phyloP scores from a whole-genome alignment of 768 basidiomycete genomes.

The Mycena latifolia region DNA sequence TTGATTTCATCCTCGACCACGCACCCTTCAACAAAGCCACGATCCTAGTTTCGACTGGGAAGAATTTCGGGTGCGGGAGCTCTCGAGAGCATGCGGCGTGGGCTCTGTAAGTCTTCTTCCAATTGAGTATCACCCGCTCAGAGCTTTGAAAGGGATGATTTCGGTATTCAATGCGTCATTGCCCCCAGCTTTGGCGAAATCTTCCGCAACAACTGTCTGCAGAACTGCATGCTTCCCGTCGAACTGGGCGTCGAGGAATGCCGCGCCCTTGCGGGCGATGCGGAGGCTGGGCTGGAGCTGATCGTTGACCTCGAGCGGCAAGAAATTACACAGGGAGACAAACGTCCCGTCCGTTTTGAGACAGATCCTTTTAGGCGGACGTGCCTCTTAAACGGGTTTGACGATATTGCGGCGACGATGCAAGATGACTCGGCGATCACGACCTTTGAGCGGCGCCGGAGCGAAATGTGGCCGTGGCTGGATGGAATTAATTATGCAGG shows the following conservation, averaged over 20 bases:
- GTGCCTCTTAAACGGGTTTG: constrained; percentile 94
- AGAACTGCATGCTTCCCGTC: constrained; percentile 94
- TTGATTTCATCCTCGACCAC: constrained; percentile 88
- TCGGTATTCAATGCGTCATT: constrained; percentile 89
- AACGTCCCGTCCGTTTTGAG: constrained; percentile 78
- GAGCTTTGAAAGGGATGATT: constrained; percentile 75
- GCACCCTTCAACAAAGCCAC: constrained; percentile 79
- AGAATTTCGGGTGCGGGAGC: constrained; percentile 93
- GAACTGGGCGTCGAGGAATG: constrained; percentile 76
- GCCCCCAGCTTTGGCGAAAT: constrained; percentile 93
- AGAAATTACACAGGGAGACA: constrained; percentile 80
- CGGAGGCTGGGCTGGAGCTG: constrained; percentile 77
- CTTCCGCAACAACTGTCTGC: constrained; percentile 89
- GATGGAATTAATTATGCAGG: constrained; percentile 80
- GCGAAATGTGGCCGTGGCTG: constrained; percentile 91
- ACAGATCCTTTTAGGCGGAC: constrained; percentile 93
- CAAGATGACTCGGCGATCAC: constrained; percentile 78
- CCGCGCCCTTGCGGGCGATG: constrained; percentile 77
- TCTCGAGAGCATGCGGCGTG: constrained; percentile 93
- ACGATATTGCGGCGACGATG: constrained; percentile 96
- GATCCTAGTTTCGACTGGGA: constrained; percentile 85
- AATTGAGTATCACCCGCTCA: background rate
- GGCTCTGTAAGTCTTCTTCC: constrained; percentile 69
- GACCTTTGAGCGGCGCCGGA: constrained; percentile 82
- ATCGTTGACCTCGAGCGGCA: constrained; percentile 89